phyloP scores from a whole-genome alignment of 106 monocot genomes.

The Phalaenopsis aphrodite region DNA sequence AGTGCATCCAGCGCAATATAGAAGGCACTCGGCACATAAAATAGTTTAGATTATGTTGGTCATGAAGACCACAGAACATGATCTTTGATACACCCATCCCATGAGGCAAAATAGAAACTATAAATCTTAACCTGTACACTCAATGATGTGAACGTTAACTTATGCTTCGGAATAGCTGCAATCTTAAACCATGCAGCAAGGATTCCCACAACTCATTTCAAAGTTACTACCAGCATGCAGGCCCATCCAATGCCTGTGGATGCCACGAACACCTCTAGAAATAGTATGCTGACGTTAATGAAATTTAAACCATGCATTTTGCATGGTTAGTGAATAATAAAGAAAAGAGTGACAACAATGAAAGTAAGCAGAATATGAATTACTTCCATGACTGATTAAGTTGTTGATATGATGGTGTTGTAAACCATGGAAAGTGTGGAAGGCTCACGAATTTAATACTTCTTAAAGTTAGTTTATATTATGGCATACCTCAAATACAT shows the following conservation, averaged over 20 bases:
- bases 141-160: not conserved
- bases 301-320: conserved; percentile 1
- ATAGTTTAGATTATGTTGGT: not conserved
- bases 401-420: not conserved
- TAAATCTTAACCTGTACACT: not conserved
- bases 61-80: conserved; percentile 6
- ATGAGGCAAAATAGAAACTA: not conserved
- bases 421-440: not conserved
- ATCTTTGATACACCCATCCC: not conserved
- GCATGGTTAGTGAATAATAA: not conserved
- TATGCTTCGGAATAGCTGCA: not conserved
- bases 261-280: not conserved
- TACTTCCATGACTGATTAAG: not conserved
- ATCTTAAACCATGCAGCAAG: not conserved
- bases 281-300: not conserved
- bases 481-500: conserved; percentile 77
- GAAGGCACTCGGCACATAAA: not conserved
- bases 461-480: not conserved
- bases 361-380: not conserved
- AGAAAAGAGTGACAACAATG: not conserved
- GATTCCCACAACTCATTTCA: not conserved
- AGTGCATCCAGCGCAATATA: not conserved
- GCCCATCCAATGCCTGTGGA: not conserved
- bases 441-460: not conserved
- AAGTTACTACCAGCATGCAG: not conserved